These are phyloP conservation scores for Thoreauomyces humboldtii DNA, from an alignment of 192 early-diverging fungal genomes.

Conservation along the genomic window DNA sequence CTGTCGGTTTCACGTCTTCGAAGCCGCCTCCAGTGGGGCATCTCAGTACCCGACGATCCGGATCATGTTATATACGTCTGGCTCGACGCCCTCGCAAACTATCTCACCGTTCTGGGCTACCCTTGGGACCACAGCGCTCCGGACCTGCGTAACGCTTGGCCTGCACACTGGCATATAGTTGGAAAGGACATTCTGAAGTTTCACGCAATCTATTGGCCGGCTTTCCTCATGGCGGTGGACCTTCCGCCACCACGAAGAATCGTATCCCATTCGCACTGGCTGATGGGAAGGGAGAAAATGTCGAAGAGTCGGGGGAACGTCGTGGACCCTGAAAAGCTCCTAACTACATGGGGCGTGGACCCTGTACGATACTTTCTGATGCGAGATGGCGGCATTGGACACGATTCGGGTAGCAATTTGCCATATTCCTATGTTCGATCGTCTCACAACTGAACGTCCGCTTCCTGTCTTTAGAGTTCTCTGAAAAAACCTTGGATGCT, in stretches of 20 bases:
- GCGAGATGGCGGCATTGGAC: constrained; percentile 81
- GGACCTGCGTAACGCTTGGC: constrained; percentile 48
- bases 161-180: constrained; percentile 80
- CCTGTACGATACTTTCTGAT: constrained; percentile 86
- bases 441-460: background rate
- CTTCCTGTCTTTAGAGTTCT: constrained; percentile 46
- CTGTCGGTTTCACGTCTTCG: constrained; percentile 83
- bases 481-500: constrained; percentile 57
- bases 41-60: constrained; percentile 82
- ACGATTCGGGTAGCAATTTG: constrained; percentile 65
- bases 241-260: constrained; percentile 77
- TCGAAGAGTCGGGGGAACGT: constrained; percentile 94
- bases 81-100: constrained; percentile 94
- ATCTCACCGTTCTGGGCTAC: constrained; percentile 83
- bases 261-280: constrained; percentile 94
- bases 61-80: constrained; percentile 95
- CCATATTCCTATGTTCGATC: background rate
- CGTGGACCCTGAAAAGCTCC: constrained; percentile 73
- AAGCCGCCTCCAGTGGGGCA: constrained; percentile 82
- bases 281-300: constrained; percentile 87
- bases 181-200: constrained; percentile 97
- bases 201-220: constrained; percentile 97
- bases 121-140: constrained; percentile 61
- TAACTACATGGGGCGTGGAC: constrained; percentile 79
- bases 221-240: constrained; percentile 85